Conservation (phyloP, 352 stramenopile genomes). For the Globisporangium carolinianum region DNA sequence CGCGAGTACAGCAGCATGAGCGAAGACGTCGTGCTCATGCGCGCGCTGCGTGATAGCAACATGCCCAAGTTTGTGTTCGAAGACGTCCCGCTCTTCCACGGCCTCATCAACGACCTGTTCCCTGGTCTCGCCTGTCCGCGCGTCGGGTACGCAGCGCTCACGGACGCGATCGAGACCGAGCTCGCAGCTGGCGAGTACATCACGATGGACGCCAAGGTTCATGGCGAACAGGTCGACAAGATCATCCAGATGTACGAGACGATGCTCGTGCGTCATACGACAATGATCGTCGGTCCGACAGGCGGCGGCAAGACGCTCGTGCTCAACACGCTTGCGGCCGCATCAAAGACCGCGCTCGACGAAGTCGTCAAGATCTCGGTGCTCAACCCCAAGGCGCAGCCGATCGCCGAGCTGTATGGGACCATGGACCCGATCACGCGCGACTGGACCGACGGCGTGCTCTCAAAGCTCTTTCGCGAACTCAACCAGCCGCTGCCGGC, state of each 20-base stretch:
- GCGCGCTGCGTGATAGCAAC: slow-evolving; percentile 92
- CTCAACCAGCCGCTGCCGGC: slow-evolving; percentile 89
- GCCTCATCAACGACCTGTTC: slow-evolving; percentile 95
- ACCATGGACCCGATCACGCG: slow-evolving; percentile 93
- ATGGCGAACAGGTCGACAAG: slow-evolving; percentile 93
- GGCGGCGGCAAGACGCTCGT: slow-evolving; percentile 91
- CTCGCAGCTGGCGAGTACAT: slow-evolving; percentile 81
- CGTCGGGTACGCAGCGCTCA: slow-evolving; percentile 89
- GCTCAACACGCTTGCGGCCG: slow-evolving; percentile 84
- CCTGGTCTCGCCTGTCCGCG: slow-evolving; percentile 90
- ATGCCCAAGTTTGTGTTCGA: slow-evolving; percentile 97
- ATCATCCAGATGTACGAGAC: slow-evolving; percentile 97
- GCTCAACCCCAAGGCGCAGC: slow-evolving; percentile 92
- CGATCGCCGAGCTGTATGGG: slow-evolving; percentile 92
- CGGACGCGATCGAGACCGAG: slow-evolving; percentile 82
- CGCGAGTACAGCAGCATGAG: slow-evolving; percentile 90
- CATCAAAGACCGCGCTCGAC: slow-evolving; percentile 81
- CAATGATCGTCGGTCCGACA: slow-evolving; percentile 94
- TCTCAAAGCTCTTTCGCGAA: slow-evolving; percentile 93
- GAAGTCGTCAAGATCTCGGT: slow-evolving; percentile 90
- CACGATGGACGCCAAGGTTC: slow-evolving; percentile 58
- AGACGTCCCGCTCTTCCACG: slow-evolving; percentile 91
- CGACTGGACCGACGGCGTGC: slow-evolving; percentile 94
- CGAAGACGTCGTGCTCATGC: slow-evolving; percentile 94
- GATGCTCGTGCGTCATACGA: slow-evolving; percentile 93